A percentile compares a stretch with the other conserved stretches of the same genome.
Conservation (phyloP, 176 grass and related monocot species). For the Otatea glauca region DNA sequence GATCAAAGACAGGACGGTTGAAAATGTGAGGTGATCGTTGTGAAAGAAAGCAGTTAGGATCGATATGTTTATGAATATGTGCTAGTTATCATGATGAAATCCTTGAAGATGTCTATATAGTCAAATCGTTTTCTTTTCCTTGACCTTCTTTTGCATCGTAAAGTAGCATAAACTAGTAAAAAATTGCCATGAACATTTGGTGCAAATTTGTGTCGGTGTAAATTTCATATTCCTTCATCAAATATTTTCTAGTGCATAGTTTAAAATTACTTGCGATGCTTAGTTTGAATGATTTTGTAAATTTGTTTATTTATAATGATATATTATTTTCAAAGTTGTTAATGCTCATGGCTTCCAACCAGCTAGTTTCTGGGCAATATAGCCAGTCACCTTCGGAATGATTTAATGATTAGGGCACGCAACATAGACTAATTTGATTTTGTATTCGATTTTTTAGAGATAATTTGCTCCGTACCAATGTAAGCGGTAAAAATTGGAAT, state of each 20-base stretch:
- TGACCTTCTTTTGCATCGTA: constrained; percentile 19
- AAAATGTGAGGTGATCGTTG: constrained; percentile 2
- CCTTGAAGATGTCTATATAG: background rate
- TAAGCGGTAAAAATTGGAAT: background rate
- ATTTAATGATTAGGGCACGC: background rate
- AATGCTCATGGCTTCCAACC: background rate
- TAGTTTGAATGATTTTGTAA: background rate
- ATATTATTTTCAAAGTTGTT: background rate
- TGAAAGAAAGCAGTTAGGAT: background rate
- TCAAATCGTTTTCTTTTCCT: background rate
- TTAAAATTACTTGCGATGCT: background rate
- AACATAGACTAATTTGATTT: background rate
- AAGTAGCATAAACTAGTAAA: background rate
- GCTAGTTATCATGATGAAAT: constrained; percentile 14
- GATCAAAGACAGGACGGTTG: constrained; percentile 1
- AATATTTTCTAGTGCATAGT: background rate
- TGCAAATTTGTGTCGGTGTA: background rate
- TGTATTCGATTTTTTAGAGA: background rate
- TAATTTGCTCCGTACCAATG: background rate
- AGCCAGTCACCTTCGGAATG: background rate
- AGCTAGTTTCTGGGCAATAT: background rate
- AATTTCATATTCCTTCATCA: constrained; percentile 5
- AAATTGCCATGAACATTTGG: background rate
- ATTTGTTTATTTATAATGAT: background rate
- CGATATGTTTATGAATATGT: constrained; percentile 4